Evolutionary conservation across 805 yeast species (phyloP).

Genomic region (Hanseniaspora pseudoguilliermondii): DNA sequence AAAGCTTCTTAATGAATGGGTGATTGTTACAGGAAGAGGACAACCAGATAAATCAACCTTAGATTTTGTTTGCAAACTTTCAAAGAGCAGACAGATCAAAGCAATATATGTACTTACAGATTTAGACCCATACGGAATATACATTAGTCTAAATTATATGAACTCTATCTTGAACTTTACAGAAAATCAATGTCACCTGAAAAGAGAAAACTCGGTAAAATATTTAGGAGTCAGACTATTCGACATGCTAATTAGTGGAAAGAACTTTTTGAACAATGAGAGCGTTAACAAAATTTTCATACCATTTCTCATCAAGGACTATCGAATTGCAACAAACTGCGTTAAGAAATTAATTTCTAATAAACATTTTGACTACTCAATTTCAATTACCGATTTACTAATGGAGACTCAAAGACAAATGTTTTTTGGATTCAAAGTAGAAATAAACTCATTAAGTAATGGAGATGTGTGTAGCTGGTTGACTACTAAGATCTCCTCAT

Average conservation of each 20-base stretch:
- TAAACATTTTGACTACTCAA: neutral
- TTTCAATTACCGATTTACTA: slow-evolving; percentile 16
- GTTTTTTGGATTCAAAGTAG: slow-evolving; percentile 44
- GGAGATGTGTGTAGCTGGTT: slow-evolving; percentile 14
- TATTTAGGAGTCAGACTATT: slow-evolving; percentile 18
- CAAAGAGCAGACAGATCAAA: slow-evolving; percentile 9
- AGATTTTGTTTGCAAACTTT: slow-evolving; percentile 29
- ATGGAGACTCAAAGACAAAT: slow-evolving; percentile 48
- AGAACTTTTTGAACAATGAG: neutral
- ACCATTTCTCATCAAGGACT: slow-evolving; percentile 23
- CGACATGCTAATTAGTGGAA: neutral
- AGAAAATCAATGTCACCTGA: neutral
- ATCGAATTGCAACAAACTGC: slow-evolving; percentile 20
- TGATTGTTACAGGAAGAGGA: slow-evolving; percentile 55
- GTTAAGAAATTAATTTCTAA: slow-evolving; percentile 14
- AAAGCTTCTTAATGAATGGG: slow-evolving; percentile 12
- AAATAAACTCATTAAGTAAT: slow-evolving; percentile 36
- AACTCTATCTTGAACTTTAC: slow-evolving; percentile 11
- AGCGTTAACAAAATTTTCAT: slow-evolving; percentile 16
- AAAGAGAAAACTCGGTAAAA: neutral
- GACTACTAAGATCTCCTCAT: neutral
- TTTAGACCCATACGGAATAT: slow-evolving; percentile 54
- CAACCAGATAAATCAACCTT: slow-evolving; percentile 51
- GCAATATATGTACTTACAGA: slow-evolving; percentile 42
- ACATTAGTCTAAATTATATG: slow-evolving; percentile 40